Evolutionary conservation across 371 early-diverging fungal genomes (phyloP).

Genomic region (Encephalitozoon hellem): DNA sequence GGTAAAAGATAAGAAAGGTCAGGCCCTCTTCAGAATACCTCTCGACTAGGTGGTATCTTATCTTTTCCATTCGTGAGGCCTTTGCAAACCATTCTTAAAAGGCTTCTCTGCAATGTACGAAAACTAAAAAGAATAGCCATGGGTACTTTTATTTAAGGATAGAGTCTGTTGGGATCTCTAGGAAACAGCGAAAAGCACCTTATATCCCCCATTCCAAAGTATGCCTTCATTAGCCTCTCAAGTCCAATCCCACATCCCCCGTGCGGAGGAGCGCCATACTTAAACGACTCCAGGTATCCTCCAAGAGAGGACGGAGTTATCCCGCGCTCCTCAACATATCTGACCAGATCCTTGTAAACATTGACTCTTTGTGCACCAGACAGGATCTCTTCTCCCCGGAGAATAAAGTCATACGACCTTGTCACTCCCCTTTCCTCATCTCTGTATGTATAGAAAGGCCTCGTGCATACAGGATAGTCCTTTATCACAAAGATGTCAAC

Average conservation of each 20-base stretch:
- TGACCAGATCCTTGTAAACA: constrained; percentile 70
- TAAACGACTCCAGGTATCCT: constrained; percentile 89
- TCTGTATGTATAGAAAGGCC: constrained; percentile 96
- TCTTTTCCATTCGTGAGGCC: constrained; percentile 11
- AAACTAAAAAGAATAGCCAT: not conserved
- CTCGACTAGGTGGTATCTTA: constrained; percentile 3
- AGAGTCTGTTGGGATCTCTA: constrained; percentile 88
- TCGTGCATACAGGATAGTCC: constrained; percentile 88
- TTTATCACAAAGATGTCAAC: constrained; percentile 96
- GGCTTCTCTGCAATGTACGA: not conserved
- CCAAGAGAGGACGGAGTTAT: constrained; percentile 74
- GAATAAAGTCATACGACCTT: constrained; percentile 98
- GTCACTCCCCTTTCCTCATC: constrained; percentile 71
- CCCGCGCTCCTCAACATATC: constrained; percentile 72
- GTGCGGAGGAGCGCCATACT: constrained; percentile 94
- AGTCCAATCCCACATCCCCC: constrained; percentile 89
- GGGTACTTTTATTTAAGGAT: constrained; percentile 67
- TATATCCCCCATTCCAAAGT: constrained; percentile 86
- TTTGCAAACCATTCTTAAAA: not conserved
- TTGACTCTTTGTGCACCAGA: constrained; percentile 99
- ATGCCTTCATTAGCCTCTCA: constrained; percentile 94
- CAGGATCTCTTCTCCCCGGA: constrained; percentile 95
- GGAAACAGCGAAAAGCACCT: constrained; percentile 90
- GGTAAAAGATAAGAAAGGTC: constrained; percentile 6
- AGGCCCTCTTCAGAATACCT: constrained; percentile 2